Evolutionary conservation across 2,329 filamentous ascomycete species (phyloP).

Genomic region (Colletotrichum orbiculare): DNA sequence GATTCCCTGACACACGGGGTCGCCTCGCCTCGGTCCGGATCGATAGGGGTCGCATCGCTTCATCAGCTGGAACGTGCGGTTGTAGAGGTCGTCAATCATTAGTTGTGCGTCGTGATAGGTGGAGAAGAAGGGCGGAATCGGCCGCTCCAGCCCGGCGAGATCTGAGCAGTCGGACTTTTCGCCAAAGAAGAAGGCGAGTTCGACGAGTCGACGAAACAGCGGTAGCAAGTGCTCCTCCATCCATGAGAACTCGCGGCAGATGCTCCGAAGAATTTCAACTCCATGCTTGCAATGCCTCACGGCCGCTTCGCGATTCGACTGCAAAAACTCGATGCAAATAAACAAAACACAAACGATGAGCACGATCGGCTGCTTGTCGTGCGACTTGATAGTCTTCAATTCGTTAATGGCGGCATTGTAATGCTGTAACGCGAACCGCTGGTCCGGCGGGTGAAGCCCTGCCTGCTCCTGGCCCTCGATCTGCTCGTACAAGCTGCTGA

Average conservation of each 20-base stretch:
- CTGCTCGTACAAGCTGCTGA: constrained; percentile 58
- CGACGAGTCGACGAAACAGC: constrained; percentile 19
- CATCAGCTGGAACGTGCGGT: constrained; percentile 45
- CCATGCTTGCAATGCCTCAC: constrained; percentile 33
- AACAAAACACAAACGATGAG: constrained; percentile 62
- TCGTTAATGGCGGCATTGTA: constrained; percentile 61
- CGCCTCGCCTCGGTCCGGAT: constrained; percentile 23
- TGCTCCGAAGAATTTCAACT: constrained; percentile 24
- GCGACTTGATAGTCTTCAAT: constrained; percentile 49
- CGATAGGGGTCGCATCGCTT: constrained; percentile 44
- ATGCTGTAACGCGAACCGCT: constrained; percentile 54
- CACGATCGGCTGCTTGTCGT: constrained; percentile 40
- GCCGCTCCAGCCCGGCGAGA: constrained; percentile 30
- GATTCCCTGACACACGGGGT: constrained; percentile 1
- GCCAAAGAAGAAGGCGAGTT: constrained; percentile 27
- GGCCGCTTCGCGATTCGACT: constrained; percentile 23
- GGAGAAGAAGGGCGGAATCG: constrained; percentile 14
- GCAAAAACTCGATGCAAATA: constrained; percentile 66
- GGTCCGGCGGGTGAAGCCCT: constrained; percentile 4
- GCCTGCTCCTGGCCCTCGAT: constrained; percentile 27
- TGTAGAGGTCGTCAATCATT: constrained; percentile 44
- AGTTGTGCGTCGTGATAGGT: constrained; percentile 45
- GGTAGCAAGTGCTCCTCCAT: constrained; percentile 28
- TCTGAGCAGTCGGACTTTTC: constrained; percentile 37
- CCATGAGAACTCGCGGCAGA: constrained; percentile 27